phyloP scores from a whole-genome alignment of 371 early-diverging fungal genomes.

The Saksenaea vasiformis region DNA sequence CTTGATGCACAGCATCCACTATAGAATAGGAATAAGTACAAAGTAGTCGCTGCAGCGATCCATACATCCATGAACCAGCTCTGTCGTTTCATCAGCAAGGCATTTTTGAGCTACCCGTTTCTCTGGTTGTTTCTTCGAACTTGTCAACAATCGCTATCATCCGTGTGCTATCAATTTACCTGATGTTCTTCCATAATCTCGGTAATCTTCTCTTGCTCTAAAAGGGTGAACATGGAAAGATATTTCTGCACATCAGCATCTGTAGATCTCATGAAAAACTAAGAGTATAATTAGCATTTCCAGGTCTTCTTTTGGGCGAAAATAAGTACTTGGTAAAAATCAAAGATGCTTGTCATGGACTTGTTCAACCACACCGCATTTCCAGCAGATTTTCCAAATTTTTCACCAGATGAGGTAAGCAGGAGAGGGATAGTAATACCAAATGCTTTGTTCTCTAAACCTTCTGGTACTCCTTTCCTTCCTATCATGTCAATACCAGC shows the following conservation, averaged over 20 bases:
- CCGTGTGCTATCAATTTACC: conserved; percentile 23
- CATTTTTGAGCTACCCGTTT: conserved; percentile 70
- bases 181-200: conserved; percentile 66
- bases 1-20: conserved; percentile 62
- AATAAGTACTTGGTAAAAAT: conserved; percentile 94
- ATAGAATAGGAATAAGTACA: conserved; percentile 5
- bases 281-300: background rate
- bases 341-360: conserved; percentile 76
- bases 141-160: background rate
- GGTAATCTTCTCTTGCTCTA: conserved; percentile 60
- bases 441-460: conserved; percentile 53
- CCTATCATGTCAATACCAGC: conserved; percentile 92
- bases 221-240: conserved; percentile 81
- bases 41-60: background rate
- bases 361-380: conserved; percentile 95
- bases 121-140: conserved; percentile 59
- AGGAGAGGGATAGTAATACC: conserved; percentile 91
- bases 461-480: conserved; percentile 38
- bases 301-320: background rate
- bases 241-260: conserved; percentile 81
- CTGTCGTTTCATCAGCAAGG: conserved; percentile 86
- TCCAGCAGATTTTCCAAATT: conserved; percentile 96
- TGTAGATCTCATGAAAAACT: conserved; percentile 83
- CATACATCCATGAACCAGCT: conserved; percentile 86
- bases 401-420: conserved; percentile 85